Conservation (phyloP, 257 asterid species). For the Hygrophila difformis region DNA sequence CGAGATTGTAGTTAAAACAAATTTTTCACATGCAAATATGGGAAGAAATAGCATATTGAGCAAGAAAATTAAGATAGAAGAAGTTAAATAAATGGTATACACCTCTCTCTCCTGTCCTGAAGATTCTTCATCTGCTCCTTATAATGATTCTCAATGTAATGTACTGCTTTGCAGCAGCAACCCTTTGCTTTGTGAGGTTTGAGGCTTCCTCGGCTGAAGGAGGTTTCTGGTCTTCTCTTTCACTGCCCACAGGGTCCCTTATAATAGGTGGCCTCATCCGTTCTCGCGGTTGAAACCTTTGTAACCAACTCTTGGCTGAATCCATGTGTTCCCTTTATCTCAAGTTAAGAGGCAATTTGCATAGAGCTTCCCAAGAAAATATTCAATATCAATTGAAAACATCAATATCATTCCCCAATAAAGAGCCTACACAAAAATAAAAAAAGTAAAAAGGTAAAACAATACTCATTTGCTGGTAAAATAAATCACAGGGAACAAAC, state of each 20-base stretch:
- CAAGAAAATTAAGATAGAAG: constrained; percentile 7
- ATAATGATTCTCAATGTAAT: constrained; percentile 98
- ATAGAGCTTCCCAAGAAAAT: constrained; percentile 16
- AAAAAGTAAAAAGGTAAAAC: no score
- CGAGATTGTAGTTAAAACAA: no score
- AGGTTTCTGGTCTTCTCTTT: constrained; percentile 55
- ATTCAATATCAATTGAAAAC: constrained; percentile 29
- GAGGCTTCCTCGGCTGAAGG: constrained; percentile 82
- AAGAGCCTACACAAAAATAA: no score
- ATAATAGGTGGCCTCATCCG: constrained; percentile 53
- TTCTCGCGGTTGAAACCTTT: constrained; percentile 70
- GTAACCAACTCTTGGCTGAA: constrained; percentile 87
- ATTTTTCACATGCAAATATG: constrained; percentile 1
- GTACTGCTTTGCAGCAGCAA: constrained; percentile 92
- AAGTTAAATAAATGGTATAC: constrained; percentile 17
- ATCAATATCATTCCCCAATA: constrained; percentile 9
- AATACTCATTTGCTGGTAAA: no score
- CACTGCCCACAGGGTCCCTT: constrained; percentile 63
- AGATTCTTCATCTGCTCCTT: constrained; percentile 84
- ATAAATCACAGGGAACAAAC: no score
- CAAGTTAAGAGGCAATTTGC: constrained; percentile 20
- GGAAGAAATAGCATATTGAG: background rate
- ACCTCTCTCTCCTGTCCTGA: constrained; percentile 93
- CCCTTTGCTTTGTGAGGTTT: constrained; percentile 76
- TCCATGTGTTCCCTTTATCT: constrained; percentile 52